Conservation (phyloP, 2,329 filamentous ascomycete species). For the Neoscytalidium dimidiatum region DNA sequence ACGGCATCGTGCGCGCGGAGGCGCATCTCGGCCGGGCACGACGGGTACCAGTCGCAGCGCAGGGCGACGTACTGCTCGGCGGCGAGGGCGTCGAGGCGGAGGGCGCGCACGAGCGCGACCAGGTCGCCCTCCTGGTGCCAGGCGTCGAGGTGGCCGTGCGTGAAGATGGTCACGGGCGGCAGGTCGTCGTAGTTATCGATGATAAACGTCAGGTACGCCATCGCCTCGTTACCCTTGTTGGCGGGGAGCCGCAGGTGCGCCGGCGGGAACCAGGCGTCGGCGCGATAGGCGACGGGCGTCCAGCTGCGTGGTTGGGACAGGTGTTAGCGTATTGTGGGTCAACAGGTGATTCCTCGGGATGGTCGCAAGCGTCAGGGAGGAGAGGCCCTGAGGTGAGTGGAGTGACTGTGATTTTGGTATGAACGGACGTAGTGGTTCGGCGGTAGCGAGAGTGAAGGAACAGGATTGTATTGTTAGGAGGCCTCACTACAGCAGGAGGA, state of each 20-base stretch:
- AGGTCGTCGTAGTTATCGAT: conserved; percentile 21
- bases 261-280: conserved; percentile 19
- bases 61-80: conserved; percentile 15
- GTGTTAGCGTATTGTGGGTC: background rate
- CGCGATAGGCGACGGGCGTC: conserved; percentile 14
- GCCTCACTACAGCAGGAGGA: too few relatives aligned
- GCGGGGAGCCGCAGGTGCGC: conserved; percentile 16
- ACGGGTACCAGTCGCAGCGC: conserved; percentile 23
- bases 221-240: conserved; percentile 25
- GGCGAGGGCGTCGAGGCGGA: conserved; percentile 18
- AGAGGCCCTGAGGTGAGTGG: too few relatives aligned
- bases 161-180: conserved; percentile 20
- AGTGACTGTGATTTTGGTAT: too few relatives aligned
- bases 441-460: too few relatives aligned
- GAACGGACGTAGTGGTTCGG: too few relatives aligned
- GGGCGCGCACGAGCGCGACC: conserved; percentile 5
- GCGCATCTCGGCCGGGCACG: conserved; percentile 22
- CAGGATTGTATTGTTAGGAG: too few relatives aligned
- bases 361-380: too few relatives aligned
- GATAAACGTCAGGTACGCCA: conserved; percentile 24
- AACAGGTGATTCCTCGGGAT: too few relatives aligned
- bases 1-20: conserved; percentile 15
- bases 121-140: conserved; percentile 23
- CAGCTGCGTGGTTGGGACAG: conserved; percentile 6
- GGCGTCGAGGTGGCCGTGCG: conserved; percentile 22